Conservation (phyloP, 495 filamentous ascomycete species). For the Apiosordaria backusii region DNA sequence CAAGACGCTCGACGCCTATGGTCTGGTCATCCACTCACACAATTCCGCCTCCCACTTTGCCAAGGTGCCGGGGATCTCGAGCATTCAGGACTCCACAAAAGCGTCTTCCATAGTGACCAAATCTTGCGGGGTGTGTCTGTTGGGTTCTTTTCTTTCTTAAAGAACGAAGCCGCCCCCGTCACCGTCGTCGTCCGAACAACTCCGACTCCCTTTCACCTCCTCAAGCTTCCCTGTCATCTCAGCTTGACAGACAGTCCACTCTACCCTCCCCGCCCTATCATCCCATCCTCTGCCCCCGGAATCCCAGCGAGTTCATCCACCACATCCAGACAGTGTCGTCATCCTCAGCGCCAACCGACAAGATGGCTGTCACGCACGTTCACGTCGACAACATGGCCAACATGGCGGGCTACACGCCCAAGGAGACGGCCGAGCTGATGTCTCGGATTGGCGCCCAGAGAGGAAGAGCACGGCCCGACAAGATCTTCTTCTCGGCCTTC, state of each 20-base stretch:
- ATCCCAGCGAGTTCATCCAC: neutral
- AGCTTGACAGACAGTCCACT: neutral
- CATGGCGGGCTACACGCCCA: slow-evolving; percentile 38
- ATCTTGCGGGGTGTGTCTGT: neutral
- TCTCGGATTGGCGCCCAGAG: slow-evolving; percentile 46
- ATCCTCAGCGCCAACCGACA: neutral
- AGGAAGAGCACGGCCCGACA: slow-evolving; percentile 51
- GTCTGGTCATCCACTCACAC: neutral
- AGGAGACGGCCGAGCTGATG: slow-evolving; percentile 46
- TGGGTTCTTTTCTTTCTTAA: neutral
- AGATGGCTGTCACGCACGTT: slow-evolving; percentile 12
- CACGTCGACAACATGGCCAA: slow-evolving; percentile 12
- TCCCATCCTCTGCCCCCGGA: neutral
- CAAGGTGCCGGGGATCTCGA: slow-evolving; percentile 4
- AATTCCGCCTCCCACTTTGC: slow-evolving; percentile 8
- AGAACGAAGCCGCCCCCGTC: neutral
- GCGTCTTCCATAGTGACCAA: neutral
- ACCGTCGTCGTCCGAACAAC: neutral
- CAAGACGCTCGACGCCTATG: neutral
- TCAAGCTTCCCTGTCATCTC: neutral
- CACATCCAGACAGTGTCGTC: neutral
- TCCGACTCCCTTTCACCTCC: neutral
- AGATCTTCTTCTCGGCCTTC: slow-evolving; percentile 53
- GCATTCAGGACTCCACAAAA: neutral
- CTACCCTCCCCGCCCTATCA: neutral